Evolutionary conservation across 148 eudicot genomes (phyloP).

Genomic region (Fagopyrum esculentum): DNA sequence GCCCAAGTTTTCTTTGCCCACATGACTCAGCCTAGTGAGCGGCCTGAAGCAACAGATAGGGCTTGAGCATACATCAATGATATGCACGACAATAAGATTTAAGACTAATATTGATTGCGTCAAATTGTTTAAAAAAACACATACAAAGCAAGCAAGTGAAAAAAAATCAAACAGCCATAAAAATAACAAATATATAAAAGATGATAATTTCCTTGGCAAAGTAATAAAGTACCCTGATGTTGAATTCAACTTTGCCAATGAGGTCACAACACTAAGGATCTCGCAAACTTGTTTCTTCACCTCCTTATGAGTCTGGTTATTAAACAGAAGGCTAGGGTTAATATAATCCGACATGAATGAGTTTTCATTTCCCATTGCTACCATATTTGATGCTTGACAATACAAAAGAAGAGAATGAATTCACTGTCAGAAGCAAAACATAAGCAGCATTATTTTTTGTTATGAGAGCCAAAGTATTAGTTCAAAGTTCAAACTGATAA

Average conservation of each 20-base stretch:
- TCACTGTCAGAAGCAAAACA: not conserved
- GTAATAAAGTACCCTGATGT: not conserved
- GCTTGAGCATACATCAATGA: too few species aligned
- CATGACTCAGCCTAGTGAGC: too few species aligned
- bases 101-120: too few species aligned
- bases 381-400: not conserved
- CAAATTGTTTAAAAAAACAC: too few species aligned
- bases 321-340: not conserved
- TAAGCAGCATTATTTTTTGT: not conserved
- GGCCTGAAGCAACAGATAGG: too few species aligned
- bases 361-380: not conserved
- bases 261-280: not conserved
- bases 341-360: not conserved
- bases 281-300: not conserved
- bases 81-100: too few species aligned
- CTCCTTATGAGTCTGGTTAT: not conserved
- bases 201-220: not conserved
- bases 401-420: not conserved
- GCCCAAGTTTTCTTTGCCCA: too few species aligned
- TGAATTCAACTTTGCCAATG: not conserved
- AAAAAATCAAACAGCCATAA: too few species aligned
- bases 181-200: too few species aligned
- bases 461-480: not conserved
- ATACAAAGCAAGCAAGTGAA: too few species aligned
- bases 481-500: too few species aligned